These are phyloP conservation scores for Alternaria triticimaculans DNA, from an alignment of 2,329 filamentous ascomycete genomes.

Conservation along the genomic window DNA sequence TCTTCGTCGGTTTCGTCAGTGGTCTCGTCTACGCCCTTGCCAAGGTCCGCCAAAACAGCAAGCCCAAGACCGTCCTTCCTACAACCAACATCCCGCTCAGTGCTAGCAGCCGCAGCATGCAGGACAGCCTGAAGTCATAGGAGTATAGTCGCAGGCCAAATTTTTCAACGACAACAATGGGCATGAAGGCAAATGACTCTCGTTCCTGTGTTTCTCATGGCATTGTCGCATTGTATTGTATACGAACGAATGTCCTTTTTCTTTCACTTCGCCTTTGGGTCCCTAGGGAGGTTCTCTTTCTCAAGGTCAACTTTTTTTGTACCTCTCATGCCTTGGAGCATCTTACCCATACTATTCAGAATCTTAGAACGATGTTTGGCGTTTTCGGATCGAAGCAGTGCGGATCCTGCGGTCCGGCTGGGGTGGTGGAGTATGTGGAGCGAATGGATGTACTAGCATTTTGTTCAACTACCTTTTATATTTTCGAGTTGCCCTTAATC, in stretches of 20 bases:
- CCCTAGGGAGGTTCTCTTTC: constrained; percentile 20
- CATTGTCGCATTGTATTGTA: constrained; percentile 25
- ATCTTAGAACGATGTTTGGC: constrained; percentile 29
- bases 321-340: constrained; percentile 21
- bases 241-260: constrained; percentile 19
- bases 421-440: constrained; percentile 5
- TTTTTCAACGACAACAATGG: constrained; percentile 11
- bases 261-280: neutral
- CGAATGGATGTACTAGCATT: constrained; percentile 7
- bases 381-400: constrained; percentile 17
- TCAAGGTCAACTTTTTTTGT: constrained; percentile 26
- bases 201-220: constrained; percentile 14
- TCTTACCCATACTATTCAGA: constrained; percentile 24
- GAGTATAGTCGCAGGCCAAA: neutral
- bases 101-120: constrained; percentile 88
- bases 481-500: neutral
- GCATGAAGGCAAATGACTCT: constrained; percentile 19
- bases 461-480: neutral
- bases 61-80: constrained; percentile 72
- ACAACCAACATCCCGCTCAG: constrained; percentile 74
- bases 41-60: constrained; percentile 79
- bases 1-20: constrained; percentile 87
- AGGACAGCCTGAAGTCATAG: constrained; percentile 74
- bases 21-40: constrained; percentile 89
- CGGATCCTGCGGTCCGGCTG: neutral